A percentile compares a stretch with the other conserved stretches of the same genome.
Evolutionary conservation across 2,329 filamentous ascomycete species (phyloP).

Genomic region (Microthyrium microscopicum): DNA sequence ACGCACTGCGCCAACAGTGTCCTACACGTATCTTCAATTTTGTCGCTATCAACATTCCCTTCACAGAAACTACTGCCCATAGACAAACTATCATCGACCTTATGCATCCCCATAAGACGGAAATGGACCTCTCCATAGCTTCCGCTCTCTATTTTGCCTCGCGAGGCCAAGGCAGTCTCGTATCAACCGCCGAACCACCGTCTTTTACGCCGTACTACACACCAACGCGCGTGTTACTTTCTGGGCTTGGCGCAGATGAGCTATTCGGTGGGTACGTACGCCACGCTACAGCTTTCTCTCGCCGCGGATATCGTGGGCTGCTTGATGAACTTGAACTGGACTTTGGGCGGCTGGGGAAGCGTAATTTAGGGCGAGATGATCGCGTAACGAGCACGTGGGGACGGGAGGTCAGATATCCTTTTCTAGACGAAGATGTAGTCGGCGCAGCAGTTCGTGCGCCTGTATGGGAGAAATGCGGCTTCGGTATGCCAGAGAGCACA

Average conservation of each 20-base stretch:
- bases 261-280: conserved; percentile 87
- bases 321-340: conserved; percentile 74
- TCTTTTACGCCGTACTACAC: conserved; percentile 38
- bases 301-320: conserved; percentile 52
- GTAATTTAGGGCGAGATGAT: conserved; percentile 92
- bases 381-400: conserved; percentile 80
- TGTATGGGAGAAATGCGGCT: conserved; percentile 79
- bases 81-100: conserved; percentile 53
- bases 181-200: conserved; percentile 13
- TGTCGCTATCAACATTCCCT: conserved; percentile 70
- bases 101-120: conserved; percentile 87
- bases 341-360: conserved; percentile 67
- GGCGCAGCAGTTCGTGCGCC: conserved; percentile 58
- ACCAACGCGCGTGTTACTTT: conserved; percentile 67
- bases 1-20: conserved; percentile 56
- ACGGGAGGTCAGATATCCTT: conserved; percentile 79
- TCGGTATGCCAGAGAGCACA: conserved; percentile 29
- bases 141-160: conserved; percentile 91
- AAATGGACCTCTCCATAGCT: conserved; percentile 96
- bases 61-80: conserved; percentile 53
- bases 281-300: conserved; percentile 59
- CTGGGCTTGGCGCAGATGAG: conserved; percentile 88
- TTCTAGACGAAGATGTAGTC: conserved; percentile 75
- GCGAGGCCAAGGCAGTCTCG: conserved; percentile 45
- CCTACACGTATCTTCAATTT: conserved; percentile 66